Conservation (phyloP, 495 filamentous ascomycete genomes). For the Penicillium coffeae region DNA sequence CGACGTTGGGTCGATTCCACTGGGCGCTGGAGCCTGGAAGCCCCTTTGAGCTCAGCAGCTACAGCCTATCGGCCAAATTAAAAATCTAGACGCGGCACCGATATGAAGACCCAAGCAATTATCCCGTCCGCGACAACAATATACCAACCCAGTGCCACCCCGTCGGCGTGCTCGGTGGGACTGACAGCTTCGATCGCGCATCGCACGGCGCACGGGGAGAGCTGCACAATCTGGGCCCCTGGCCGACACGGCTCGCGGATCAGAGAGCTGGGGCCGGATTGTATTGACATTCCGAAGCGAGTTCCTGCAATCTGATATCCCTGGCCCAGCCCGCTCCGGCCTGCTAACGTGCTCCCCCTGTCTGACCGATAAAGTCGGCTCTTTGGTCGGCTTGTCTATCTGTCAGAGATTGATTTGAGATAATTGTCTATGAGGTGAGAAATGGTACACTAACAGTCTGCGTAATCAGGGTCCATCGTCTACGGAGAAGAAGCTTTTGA, state of each 20-base stretch:
- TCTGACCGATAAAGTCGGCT: no score
- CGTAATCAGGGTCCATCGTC: background rate
- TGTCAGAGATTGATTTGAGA: background rate
- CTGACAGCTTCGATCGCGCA: background rate
- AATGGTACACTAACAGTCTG: background rate
- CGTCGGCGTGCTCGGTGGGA: background rate
- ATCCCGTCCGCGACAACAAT: background rate
- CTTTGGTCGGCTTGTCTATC: background rate
- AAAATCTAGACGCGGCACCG: background rate
- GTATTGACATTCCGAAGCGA: background rate
- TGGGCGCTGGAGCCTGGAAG: no score
- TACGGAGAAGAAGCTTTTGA: background rate
- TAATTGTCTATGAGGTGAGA: background rate
- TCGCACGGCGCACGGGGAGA: background rate
- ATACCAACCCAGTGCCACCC: background rate
- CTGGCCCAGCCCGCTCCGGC: background rate
- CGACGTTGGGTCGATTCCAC: no score
- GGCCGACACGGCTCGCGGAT: background rate
- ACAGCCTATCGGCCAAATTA: no score
- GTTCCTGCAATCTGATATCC: background rate
- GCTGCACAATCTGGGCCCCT: background rate
- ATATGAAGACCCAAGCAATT: background rate
- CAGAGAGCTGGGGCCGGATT: background rate
- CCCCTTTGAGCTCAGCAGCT: no score
- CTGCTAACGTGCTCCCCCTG: no score